These are phyloP conservation scores for Pseudoturritis turrita DNA, from an alignment of 345 rosid species.

Conservation along the genomic window DNA sequence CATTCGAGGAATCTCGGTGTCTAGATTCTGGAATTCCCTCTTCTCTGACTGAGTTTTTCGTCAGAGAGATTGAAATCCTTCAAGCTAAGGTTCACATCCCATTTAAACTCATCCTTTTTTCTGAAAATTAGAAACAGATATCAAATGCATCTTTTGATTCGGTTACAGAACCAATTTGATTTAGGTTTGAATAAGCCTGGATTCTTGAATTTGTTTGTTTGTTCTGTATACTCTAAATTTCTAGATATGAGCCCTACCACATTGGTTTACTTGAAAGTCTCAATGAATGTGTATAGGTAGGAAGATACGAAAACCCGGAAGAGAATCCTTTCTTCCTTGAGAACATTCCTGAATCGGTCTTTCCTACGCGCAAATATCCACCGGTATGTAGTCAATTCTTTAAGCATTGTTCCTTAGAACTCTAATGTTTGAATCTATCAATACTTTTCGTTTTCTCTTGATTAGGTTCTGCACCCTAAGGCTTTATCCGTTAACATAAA, in stretches of 20 bases:
- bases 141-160: neutral
- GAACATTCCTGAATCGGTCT: slow-evolving; percentile 38
- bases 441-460: neutral
- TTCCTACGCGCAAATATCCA: slow-evolving; percentile 41
- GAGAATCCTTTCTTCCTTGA: slow-evolving; percentile 84
- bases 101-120: neutral
- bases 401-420: neutral
- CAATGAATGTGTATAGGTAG: slow-evolving; percentile 39
- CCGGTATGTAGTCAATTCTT: slow-evolving; percentile 34
- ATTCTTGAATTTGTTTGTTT: neutral
- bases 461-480: slow-evolving; percentile 59
- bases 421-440: neutral
- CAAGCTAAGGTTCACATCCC: slow-evolving; percentile 52
- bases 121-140: neutral
- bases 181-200: neutral
- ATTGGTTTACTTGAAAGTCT: neutral
- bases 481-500: slow-evolving; percentile 59
- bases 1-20: slow-evolving; percentile 29
- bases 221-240: neutral
- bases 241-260: neutral
- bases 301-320: slow-evolving; percentile 75
- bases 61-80: slow-evolving; percentile 52
- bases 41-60: slow-evolving; percentile 49
- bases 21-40: slow-evolving; percentile 41
- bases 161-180: neutral